Percentiles rank a stretch among this genome's conserved stretches.
phyloP scores from a whole-genome alignment of 2,329 filamentous ascomycete species.

The Arthrobotrys megalospora region DNA sequence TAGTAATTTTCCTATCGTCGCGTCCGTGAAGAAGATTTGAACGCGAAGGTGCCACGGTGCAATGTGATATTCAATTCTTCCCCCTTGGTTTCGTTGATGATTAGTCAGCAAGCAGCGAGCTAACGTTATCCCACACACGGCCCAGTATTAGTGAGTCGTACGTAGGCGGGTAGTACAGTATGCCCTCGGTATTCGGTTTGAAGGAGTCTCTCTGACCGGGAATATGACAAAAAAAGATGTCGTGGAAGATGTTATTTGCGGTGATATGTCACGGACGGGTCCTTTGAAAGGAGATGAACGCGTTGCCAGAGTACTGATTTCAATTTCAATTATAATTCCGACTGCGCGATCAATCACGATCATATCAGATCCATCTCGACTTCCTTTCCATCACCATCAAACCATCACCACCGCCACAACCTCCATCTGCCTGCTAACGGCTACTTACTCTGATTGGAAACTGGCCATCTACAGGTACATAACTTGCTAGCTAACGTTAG shows the following conservation, averaged over 20 bases:
- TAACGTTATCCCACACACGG: slow-evolving; percentile 2
- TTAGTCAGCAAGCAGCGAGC: slow-evolving; percentile 8
- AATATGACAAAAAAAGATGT: slow-evolving; percentile 25
- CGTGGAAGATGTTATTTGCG: background rate
- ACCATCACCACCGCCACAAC: background rate
- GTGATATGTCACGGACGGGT: slow-evolving; percentile 2
- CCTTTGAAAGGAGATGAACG: background rate
- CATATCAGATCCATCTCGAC: background rate
- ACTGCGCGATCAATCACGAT: slow-evolving; percentile 1
- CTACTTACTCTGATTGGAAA: too few species aligned
- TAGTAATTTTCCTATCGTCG: background rate
- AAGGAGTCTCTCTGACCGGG: slow-evolving; percentile 3
- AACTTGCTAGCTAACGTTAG: too few species aligned
- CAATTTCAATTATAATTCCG: slow-evolving; percentile 7
- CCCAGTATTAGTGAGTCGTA: too few species aligned
- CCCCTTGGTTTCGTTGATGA: slow-evolving; percentile 1
- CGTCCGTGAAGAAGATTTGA: background rate
- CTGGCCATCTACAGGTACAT: too few species aligned
- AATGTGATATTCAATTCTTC: slow-evolving; percentile 46
- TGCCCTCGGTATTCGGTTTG: background rate
- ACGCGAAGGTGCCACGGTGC: slow-evolving; percentile 46
- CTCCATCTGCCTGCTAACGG: background rate
- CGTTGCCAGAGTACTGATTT: background rate
- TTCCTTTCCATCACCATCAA: background rate
- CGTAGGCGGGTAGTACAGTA: too few species aligned